Conservation (phyloP, 352 stramenopile genomes). For the Pythium rishiriense region DNA sequence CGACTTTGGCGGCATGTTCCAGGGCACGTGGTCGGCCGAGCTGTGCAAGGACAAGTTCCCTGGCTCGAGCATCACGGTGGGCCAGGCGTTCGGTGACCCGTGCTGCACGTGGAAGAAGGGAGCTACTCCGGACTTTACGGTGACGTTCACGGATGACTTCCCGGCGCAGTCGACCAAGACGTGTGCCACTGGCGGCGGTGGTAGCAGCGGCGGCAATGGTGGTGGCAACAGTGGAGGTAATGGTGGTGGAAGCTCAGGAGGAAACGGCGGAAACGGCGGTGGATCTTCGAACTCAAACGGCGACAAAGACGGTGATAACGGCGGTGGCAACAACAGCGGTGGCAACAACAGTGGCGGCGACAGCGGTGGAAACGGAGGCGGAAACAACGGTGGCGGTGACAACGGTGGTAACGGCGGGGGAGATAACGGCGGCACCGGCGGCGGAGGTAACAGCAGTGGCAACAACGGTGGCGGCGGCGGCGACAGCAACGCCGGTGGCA, state of each 20-base stretch:
- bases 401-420: background rate
- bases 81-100: constrained; percentile 25
- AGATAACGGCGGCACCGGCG: background rate
- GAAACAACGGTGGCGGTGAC: background rate
- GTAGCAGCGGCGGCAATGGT: background rate
- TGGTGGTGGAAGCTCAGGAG: background rate
- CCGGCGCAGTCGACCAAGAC: constrained; percentile 21
- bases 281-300: background rate
- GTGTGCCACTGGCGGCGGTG: constrained; percentile 10
- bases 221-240: background rate
- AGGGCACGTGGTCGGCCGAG: constrained; percentile 16
- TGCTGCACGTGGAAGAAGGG: constrained; percentile 25
- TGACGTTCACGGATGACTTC: constrained; percentile 22
- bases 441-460: background rate
- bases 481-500: background rate
- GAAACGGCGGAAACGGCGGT: background rate
- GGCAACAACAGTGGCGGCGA: background rate
- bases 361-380: background rate
- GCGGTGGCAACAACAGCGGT: background rate
- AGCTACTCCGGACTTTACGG: constrained; percentile 11
- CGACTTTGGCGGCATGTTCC: constrained; percentile 18
- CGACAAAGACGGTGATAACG: background rate
- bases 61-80: constrained; percentile 19
- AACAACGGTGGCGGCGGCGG: background rate
- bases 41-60: constrained; percentile 24